A percentile compares a stretch with the other conserved stretches of the same genome.
These are phyloP conservation scores for Thelonectria rubi DNA, from an alignment of 2,329 filamentous ascomycete genomes.

Conservation along the genomic window DNA sequence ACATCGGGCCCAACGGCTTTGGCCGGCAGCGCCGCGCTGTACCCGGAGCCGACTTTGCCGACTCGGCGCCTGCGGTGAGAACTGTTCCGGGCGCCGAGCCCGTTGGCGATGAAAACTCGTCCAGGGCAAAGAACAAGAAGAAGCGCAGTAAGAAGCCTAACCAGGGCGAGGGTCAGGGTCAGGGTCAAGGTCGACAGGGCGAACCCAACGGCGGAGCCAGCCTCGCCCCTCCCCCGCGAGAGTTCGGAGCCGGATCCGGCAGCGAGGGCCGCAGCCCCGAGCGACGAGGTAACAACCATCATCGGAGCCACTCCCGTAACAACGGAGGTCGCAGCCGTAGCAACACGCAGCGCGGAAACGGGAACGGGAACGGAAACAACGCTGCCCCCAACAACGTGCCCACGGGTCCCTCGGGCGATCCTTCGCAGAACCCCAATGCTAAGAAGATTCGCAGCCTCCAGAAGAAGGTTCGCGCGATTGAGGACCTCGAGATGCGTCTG, in stretches of 20 bases:
- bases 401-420: constrained; percentile 58
- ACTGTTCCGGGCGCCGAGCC: constrained; percentile 71
- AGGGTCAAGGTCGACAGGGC: constrained; percentile 36
- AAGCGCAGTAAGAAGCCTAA: constrained; percentile 93
- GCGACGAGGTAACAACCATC: constrained; percentile 58
- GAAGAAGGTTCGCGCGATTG: constrained; percentile 98
- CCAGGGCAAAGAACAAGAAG: constrained; percentile 98
- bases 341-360: constrained; percentile 55
- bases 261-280: constrained; percentile 72
- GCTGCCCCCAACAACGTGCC: constrained; percentile 34
- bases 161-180: constrained; percentile 67
- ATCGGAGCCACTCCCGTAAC: constrained; percentile 65
- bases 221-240: constrained; percentile 58
- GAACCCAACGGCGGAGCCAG: constrained; percentile 57
- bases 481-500: constrained; percentile 96
- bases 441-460: constrained; percentile 94
- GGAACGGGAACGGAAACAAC: constrained; percentile 37
- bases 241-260: constrained; percentile 51
- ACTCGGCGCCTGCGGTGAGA: constrained; percentile 72
- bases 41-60: constrained; percentile 82
- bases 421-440: constrained; percentile 75
- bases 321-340: constrained; percentile 60
- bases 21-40: constrained; percentile 78
- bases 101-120: constrained; percentile 75
- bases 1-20: constrained; percentile 81